A percentile compares a stretch with the other conserved stretches of the same genome.
phyloP scores from a whole-genome alignment of 768 basidiomycete species.

The Leccinellum rugosiceps region DNA sequence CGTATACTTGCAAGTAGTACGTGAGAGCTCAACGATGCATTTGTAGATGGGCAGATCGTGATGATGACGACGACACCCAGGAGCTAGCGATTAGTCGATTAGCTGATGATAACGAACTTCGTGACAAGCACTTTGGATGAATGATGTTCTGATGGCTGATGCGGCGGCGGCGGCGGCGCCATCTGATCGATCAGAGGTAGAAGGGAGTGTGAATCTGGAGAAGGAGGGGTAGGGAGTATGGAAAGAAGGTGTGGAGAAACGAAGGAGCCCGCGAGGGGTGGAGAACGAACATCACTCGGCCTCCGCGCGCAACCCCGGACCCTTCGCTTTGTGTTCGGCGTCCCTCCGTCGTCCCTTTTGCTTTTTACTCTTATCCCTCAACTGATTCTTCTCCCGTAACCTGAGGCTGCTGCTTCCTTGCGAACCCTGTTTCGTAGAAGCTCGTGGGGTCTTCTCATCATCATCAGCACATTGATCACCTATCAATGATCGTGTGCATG shows the following conservation, averaged over 20 bases:
- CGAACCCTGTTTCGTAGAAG: background rate
- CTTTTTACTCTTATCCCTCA: background rate
- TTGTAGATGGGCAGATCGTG: background rate
- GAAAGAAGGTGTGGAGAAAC: background rate
- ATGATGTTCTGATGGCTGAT: background rate
- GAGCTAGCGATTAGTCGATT: background rate
- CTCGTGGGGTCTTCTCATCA: background rate
- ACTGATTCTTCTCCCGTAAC: background rate
- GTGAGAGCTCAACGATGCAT: background rate
- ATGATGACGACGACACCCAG: background rate
- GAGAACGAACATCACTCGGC: background rate
- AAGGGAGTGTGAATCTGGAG: background rate
- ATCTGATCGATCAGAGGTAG: background rate
- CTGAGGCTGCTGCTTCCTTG: background rate
- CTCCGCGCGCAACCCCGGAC: background rate
- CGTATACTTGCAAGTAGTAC: background rate
- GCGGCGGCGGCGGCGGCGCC: background rate
- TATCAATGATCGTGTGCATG: background rate
- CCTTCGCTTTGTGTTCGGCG: background rate
- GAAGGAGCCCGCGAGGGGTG: background rate
- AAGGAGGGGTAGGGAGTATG: background rate
- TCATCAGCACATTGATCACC: background rate
- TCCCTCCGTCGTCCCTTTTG: background rate
- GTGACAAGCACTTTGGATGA: background rate
- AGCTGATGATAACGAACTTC: background rate